Evolutionary conservation across 163 green algal genomes (phyloP).

Genomic region (Scenedesmus sp.): DNA sequence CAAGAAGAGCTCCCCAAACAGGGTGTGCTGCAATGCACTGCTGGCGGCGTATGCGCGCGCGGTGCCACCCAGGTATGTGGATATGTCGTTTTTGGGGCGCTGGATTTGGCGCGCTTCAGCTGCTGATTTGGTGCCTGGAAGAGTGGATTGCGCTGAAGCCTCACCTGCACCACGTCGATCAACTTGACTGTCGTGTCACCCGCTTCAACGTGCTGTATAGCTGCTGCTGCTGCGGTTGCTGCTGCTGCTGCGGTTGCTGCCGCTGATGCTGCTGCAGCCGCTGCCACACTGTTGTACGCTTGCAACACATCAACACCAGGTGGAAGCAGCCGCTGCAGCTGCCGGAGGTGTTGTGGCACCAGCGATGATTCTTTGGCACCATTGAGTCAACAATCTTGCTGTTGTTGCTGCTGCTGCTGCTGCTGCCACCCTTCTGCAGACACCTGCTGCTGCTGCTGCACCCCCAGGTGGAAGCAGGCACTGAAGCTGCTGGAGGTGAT

Average conservation of each 20-base stretch:
- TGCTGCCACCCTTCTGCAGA: not conserved
- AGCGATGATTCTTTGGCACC: no score
- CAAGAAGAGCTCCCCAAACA: constrained; percentile 74
- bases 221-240: not conserved
- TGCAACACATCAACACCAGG: not conserved
- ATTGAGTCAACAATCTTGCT: not conserved
- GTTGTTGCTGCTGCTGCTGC: not conserved
- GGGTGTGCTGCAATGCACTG: constrained; percentile 93
- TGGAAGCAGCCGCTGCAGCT: constrained; percentile 75
- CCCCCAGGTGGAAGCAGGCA: constrained; percentile 58
- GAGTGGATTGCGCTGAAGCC: no score
- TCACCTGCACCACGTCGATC: no score
- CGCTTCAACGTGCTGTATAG: not conserved
- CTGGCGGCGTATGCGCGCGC: constrained; percentile 88
- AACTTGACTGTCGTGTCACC: no score
- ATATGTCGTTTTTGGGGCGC: no score
- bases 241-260: not conserved
- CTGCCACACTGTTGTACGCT: not conserved
- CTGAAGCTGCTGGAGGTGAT: constrained; percentile 84
- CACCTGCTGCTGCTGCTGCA: not conserved
- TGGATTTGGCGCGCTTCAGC: no score
- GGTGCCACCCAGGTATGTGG: constrained; percentile 64
- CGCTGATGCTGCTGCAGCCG: not conserved
- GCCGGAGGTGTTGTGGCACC: constrained; percentile 81
- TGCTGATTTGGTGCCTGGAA: no score